Evolutionary conservation across 768 basidiomycete species (phyloP).

Genomic region (Macrolepiota albuminosa): DNA sequence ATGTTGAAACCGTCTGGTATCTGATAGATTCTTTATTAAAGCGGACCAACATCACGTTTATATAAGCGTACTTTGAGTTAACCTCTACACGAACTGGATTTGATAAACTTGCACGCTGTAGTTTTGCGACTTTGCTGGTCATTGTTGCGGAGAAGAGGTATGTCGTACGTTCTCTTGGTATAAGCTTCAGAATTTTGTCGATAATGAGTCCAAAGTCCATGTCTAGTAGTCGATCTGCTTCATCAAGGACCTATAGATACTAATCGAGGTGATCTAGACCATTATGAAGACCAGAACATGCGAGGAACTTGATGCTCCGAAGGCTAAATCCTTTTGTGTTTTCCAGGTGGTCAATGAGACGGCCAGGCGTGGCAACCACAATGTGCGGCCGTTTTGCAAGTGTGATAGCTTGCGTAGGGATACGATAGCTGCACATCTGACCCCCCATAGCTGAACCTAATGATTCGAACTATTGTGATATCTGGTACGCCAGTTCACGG

Average conservation of each 20-base stretch:
- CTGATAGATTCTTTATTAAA: conserved; percentile 36
- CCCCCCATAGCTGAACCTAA: conserved; percentile 79
- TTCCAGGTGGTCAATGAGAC: conserved; percentile 90
- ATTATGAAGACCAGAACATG: conserved; percentile 29
- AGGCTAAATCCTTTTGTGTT: conserved; percentile 96
- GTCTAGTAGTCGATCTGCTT: conserved; percentile 92
- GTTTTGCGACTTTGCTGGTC: conserved; percentile 96
- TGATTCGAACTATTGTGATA: conserved; percentile 93
- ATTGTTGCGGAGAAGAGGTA: conserved; percentile 98
- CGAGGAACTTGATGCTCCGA: conserved; percentile 81
- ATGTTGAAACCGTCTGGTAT: conserved; percentile 94
- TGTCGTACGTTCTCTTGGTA: conserved; percentile 92
- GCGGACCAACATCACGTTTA: background rate
- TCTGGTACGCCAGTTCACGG: conserved; percentile 97
- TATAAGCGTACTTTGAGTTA: conserved; percentile 70
- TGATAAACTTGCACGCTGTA: conserved; percentile 88
- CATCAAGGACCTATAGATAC: conserved; percentile 79
- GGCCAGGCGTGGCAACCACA: conserved; percentile 92
- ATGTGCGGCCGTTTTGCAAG: conserved; percentile 93
- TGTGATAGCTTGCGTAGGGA: conserved; percentile 85
- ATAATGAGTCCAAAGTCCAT: conserved; percentile 96
- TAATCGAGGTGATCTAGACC: background rate
- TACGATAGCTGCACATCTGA: conserved; percentile 84
- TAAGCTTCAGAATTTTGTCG: conserved; percentile 92
- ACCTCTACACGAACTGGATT: conserved; percentile 96